A percentile compares a stretch with the other conserved stretches of the same genome.
Evolutionary conservation across 2,329 filamentous ascomycete genomes (phyloP).

Genomic region (Scytalidium sp.): DNA sequence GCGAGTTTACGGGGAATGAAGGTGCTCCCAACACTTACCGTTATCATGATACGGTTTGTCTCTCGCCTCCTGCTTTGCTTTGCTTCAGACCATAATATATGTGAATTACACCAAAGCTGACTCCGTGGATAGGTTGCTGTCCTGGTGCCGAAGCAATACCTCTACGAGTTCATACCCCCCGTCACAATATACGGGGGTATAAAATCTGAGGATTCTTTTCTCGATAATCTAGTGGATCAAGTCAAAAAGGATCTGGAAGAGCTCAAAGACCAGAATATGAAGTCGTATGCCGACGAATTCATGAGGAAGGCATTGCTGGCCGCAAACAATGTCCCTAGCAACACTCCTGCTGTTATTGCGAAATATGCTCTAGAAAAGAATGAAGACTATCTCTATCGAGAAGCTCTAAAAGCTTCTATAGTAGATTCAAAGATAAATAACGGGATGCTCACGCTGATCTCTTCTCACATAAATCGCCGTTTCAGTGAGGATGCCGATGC

Average conservation of each 20-base stretch:
- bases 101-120: not conserved
- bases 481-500: not conserved
- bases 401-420: not conserved
- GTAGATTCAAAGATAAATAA: not conserved
- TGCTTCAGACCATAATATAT: no score
- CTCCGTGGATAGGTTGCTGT: conserved; percentile 8
- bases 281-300: conserved; percentile 1
- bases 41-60: conserved; percentile 14
- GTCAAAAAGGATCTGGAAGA: conserved; percentile 4
- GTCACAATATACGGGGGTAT: not conserved
- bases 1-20: conserved; percentile 14
- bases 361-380: not conserved
- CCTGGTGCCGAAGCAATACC: conserved; percentile 8
- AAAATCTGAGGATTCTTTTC: not conserved
- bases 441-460: not conserved
- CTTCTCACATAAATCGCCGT: not conserved
- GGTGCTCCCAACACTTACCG: conserved; percentile 10
- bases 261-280: not conserved
- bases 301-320: conserved; percentile 1
- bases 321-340: not conserved
- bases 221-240: conserved; percentile 6
- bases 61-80: not conserved
- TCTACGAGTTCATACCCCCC: conserved; percentile 8
- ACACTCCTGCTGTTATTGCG: not conserved
- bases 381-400: not conserved